Conservation (phyloP, 176 grass and related monocot species). For the Zoysia pacifica region DNA sequence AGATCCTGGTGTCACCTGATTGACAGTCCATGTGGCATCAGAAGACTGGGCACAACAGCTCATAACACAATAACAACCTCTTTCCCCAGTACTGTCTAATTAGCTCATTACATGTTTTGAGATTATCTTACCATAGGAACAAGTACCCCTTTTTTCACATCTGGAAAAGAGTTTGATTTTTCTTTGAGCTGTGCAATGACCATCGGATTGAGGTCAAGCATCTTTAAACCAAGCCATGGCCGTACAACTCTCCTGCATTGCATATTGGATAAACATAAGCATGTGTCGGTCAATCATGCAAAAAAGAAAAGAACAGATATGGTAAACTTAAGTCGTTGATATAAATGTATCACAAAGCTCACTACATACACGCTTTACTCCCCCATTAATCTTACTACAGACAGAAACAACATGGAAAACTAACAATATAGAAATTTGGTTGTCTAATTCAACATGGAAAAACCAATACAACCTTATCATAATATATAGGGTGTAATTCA, state of each 20-base stretch:
- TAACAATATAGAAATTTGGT: not conserved
- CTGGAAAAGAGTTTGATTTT: slow-evolving; percentile 70
- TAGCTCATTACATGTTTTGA: not conserved
- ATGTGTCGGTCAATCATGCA: not conserved
- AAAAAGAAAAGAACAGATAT: not conserved
- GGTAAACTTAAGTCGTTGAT: not conserved
- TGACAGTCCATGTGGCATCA: slow-evolving; percentile 37
- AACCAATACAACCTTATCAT: too few species aligned
- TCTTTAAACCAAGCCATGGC: slow-evolving; percentile 90
- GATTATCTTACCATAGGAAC: slow-evolving; percentile 69
- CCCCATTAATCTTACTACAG: not conserved
- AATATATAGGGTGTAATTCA: too few species aligned
- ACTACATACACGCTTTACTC: slow-evolving; percentile 1
- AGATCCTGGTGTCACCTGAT: slow-evolving; percentile 82
- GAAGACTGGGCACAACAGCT: not conserved
- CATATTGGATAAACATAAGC: slow-evolving; percentile 26
- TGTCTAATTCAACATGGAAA: not conserved
- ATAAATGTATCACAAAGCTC: slow-evolving; percentile 15
- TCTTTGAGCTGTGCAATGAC: slow-evolving; percentile 74
- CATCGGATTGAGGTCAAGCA: slow-evolving; percentile 78
- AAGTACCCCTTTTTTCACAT: slow-evolving; percentile 70
- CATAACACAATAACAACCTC: not conserved
- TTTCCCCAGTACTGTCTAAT: not conserved
- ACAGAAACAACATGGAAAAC: slow-evolving; percentile 24
- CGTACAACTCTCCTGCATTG: slow-evolving; percentile 73